Conservation (phyloP, 2,329 filamentous ascomycete species). For the Gyromitra esculenta region DNA sequence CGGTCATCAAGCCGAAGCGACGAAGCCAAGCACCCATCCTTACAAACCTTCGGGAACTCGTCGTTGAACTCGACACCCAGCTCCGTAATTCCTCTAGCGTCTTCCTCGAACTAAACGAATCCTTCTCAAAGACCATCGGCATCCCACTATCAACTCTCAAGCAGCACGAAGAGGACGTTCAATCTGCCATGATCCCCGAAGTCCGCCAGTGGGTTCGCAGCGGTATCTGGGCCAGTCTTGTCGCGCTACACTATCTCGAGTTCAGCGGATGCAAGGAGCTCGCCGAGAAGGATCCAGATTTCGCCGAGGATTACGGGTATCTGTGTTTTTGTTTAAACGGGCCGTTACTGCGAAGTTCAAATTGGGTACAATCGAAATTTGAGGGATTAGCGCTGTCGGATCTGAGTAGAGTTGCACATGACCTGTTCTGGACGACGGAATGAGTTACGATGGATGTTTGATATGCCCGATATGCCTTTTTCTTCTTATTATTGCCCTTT, state of each 20-base stretch:
- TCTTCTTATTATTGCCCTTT: neutral
- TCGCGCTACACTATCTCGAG: slow-evolving; percentile 41
- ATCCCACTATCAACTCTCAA: slow-evolving; percentile 43
- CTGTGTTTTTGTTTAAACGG: slow-evolving; percentile 38
- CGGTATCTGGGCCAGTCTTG: slow-evolving; percentile 39
- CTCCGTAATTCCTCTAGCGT: slow-evolving; percentile 38
- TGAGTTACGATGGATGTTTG: neutral
- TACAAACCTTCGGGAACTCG: slow-evolving; percentile 36
- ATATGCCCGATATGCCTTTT: neutral
- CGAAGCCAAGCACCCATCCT: slow-evolving; percentile 10
- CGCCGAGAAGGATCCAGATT: slow-evolving; percentile 45
- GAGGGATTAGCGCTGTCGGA: slow-evolving; percentile 41
- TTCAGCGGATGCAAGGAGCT: slow-evolving; percentile 47
- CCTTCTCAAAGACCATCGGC: slow-evolving; percentile 40
- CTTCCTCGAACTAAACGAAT: slow-evolving; percentile 41
- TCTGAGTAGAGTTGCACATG: slow-evolving; percentile 32
- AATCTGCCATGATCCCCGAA: slow-evolving; percentile 41
- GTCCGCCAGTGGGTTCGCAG: slow-evolving; percentile 42
- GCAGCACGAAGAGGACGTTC: slow-evolving; percentile 37
- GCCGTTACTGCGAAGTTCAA: slow-evolving; percentile 32
- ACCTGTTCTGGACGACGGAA: slow-evolving; percentile 34
- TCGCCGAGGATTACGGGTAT: slow-evolving; percentile 45
- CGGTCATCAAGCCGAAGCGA: slow-evolving; percentile 11
- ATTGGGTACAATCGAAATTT: slow-evolving; percentile 42
- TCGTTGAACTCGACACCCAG: slow-evolving; percentile 40